Evolutionary conservation across 176 grass and related monocot species (phyloP).

Genomic region (Oryza officinalis): DNA sequence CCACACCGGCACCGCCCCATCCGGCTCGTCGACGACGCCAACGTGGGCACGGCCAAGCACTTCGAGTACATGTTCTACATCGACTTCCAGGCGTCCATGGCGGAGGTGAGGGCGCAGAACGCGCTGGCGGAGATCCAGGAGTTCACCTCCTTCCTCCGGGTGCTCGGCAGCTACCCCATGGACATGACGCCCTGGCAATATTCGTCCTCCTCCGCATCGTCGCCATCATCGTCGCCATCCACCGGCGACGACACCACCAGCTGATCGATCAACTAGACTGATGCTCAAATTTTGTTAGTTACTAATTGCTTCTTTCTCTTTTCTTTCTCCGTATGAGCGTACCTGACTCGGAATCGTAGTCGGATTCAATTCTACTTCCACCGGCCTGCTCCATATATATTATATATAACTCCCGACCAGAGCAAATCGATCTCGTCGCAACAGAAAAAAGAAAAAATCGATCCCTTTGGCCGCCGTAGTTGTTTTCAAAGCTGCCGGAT

Average conservation of each 20-base stretch:
- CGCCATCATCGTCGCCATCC: not conserved
- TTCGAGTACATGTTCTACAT: conserved; percentile 96
- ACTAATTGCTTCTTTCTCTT: no score
- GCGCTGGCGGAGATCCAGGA: conserved; percentile 92
- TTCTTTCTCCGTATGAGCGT: no score
- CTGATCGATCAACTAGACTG: not conserved
- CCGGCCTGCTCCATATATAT: no score
- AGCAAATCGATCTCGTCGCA: no score
- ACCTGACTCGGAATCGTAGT: no score
- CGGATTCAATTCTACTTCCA: no score
- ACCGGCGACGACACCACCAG: not conserved
- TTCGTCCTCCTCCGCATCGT: not conserved
- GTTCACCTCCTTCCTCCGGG: conserved; percentile 88
- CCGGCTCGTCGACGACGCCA: conserved; percentile 66
- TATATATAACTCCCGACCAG: no score
- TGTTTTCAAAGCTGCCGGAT: no score
- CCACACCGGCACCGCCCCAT: conserved; percentile 64
- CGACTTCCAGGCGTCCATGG: conserved; percentile 92
- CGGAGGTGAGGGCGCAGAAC: conserved; percentile 84
- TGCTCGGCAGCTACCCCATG: conserved; percentile 96
- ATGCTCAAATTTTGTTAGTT: no score
- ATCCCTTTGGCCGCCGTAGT: no score
- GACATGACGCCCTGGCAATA: conserved; percentile 77
- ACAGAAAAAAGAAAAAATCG: no score
- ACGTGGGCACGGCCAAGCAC: conserved; percentile 79